Evolutionary conservation across 2,329 filamentous ascomycete species (phyloP), one percentile per base, ranked within the genome.

Genomic region (Magnaporthales sp.): DNA sequence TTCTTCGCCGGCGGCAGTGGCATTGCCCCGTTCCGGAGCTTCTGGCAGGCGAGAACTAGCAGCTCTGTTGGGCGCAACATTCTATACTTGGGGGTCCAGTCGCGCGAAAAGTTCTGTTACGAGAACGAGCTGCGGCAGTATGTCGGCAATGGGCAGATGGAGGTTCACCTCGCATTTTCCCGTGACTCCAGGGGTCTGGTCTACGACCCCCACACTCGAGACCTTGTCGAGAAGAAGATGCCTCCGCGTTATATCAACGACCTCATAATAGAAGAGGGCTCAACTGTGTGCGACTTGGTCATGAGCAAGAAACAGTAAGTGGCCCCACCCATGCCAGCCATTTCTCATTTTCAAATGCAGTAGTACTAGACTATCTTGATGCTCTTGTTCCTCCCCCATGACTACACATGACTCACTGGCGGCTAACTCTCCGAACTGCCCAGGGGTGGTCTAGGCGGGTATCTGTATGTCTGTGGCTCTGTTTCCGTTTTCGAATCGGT

Each of bases 1-100:
- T 81, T 81, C 70, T 85, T 85, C 69, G 83, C 83, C 0, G 83
- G 83, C 13, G 83, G 82, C 0, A 83, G 80, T 58, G 83, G 83
- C 1, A 83, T 85, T 29, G 83, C 83, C 0, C 82, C 83, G 0
- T 85, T 84, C 73, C 76, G 83, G 4, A 81, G 81, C 64, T 84
- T 85, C 71, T 85, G 82, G 82, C 81, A 84, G 71, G 75, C 80
- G 11, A 78, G 83, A 0, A 75, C 77, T 6, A 76, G 75, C 4
- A 73, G 75, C 0, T 74, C 77, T 0, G 77, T 81, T 6, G 81
- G 81, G 0, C 75, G 78, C 19, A 83, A 83, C 60, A 77, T 83
- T 22, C 73, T 85, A 0, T 85, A 83, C 63, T 75, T 85, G 0
- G 83, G 82, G 3, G 81, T 84, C 0, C 82, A 85, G 69, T 82